phyloP scores from a whole-genome alignment of 257 asterid genomes.

The Hygrophila difformis region DNA sequence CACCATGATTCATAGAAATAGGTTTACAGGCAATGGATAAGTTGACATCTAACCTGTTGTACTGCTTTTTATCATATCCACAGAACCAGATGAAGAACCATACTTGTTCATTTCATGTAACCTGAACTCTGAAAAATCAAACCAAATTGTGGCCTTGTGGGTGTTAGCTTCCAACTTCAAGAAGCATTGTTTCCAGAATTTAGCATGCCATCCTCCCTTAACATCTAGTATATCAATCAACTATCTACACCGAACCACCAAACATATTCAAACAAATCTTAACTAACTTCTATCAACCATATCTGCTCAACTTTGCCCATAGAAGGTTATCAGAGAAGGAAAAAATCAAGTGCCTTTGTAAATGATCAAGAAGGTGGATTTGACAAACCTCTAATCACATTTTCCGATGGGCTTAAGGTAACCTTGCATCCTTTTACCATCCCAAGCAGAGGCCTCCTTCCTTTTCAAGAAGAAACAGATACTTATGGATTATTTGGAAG shows the following conservation, averaged over 20 bases:
- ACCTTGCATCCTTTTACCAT: constrained; percentile 26
- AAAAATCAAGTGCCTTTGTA: neutral
- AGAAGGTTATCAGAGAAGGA: neutral
- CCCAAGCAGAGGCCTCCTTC: constrained; percentile 39
- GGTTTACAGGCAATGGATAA: constrained; percentile 9
- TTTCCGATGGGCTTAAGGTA: constrained; percentile 74
- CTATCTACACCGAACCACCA: neutral
- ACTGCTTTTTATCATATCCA: constrained; percentile 32
- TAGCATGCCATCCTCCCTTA: neutral
- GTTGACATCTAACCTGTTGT: constrained; percentile 37
- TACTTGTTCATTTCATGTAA: constrained; percentile 45
- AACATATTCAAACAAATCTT: constrained; percentile 6
- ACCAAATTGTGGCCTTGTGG: too few relatives aligned
- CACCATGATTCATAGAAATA: neutral
- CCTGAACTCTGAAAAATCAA: constrained; percentile 62
- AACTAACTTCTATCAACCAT: constrained; percentile 7
- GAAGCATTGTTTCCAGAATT: constrained; percentile 2
- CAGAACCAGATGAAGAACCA: constrained; percentile 44
- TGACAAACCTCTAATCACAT: constrained; percentile 61
- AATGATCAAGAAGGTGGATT: constrained; percentile 11
- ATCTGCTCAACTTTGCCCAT: constrained; percentile 8
- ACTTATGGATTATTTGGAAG: constrained; percentile 18
- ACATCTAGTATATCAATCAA: neutral
- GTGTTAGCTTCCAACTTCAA: too few relatives aligned
- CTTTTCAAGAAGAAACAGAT: constrained; percentile 23